phyloP scores from a whole-genome alignment of 2,329 filamentous ascomycete species.

The Grosmannia serpens region DNA sequence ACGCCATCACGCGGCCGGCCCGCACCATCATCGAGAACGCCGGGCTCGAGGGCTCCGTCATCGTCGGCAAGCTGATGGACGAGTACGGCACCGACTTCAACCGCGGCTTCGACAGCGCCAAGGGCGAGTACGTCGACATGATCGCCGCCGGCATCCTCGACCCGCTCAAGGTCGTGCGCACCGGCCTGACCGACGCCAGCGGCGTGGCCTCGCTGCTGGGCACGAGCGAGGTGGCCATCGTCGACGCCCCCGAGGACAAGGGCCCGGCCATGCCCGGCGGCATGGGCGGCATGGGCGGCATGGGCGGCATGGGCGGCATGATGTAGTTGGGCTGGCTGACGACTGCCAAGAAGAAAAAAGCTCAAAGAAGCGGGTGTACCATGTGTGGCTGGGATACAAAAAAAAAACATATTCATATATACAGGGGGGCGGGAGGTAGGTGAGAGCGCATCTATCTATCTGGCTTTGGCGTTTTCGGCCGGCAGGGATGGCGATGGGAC shows the following conservation, averaged over 20 bases:
- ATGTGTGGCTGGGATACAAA: background rate
- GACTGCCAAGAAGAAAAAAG: no score
- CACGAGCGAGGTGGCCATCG: conserved; percentile 95
- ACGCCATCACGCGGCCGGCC: conserved; percentile 89
- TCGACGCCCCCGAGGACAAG: conserved; percentile 94
- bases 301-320: conserved; percentile 44
- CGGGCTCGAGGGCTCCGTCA: conserved; percentile 85
- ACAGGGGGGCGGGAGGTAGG: background rate
- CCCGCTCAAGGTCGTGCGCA: conserved; percentile 98
- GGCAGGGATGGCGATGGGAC: conserved; percentile 3
- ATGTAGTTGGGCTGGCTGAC: conserved; percentile 40
- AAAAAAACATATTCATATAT: background rate
- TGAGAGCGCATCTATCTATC: background rate
- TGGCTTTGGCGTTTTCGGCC: conserved; percentile 9
- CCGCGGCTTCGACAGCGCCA: conserved; percentile 93
- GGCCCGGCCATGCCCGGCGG: conserved; percentile 47
- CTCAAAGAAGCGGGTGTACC: no score
- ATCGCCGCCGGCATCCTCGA: conserved; percentile 93
- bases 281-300: conserved; percentile 51
- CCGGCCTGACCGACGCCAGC: conserved; percentile 84
- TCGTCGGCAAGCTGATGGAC: conserved; percentile 96
- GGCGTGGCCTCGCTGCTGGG: conserved; percentile 94
- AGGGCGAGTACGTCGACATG: conserved; percentile 99
- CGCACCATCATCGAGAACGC: conserved; percentile 97
- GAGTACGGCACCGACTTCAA: conserved; percentile 90